Base-by-base conservation (phyloP, 768 basidiomycete species). In the Suillus tomentosus region DNA sequence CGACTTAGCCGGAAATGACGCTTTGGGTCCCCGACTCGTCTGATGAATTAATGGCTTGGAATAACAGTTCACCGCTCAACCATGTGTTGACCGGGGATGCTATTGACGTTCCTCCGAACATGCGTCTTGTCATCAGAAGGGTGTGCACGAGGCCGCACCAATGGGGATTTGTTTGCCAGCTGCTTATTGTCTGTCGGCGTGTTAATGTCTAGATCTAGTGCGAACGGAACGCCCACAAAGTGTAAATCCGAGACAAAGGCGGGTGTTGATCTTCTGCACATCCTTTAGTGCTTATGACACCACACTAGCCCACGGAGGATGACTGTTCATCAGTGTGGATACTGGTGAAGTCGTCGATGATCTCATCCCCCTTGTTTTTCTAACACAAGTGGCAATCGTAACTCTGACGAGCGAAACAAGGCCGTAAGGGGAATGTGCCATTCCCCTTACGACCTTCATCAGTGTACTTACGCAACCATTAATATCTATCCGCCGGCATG, bases 401-500 rank as follows among this genome's bases (percentile, higher is more conserved):
- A 42, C 57, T 43, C 39, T 19, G 27, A 42, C 57, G 40, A 58
- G 56, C 15, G 14, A 45, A 64, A 65, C 54, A 57, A 65, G 24
- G 17, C 56, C 62, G 11, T 45, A 47, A 65, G 39, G 43, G 36
- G 54, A 27, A 47, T 53, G 34, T n/a, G 31, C 3, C 19, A 36
- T 54, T 36, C 53, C 53, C 53, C 53, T 54, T 54, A 11, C 53
- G 34, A 54, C 53, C 31, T 54, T n/a, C 53, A 54, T 54, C 53
- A 54, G 3, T 54, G 31, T n/a, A 34, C 27, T 53, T 53, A 62
- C 42, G 50, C 42, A 34, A 65, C 37, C 34, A 42, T 42, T 51
- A 61, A 50, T 64, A 53, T 62, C 61, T 65, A 56, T 36, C 53
- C 53, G 64, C 62, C 62, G 53, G 62, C 15, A 39, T 56, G 17